Base-by-base conservation (phyloP, 805 yeast genomes). In the Kazachstania kunashirensis region DNA sequence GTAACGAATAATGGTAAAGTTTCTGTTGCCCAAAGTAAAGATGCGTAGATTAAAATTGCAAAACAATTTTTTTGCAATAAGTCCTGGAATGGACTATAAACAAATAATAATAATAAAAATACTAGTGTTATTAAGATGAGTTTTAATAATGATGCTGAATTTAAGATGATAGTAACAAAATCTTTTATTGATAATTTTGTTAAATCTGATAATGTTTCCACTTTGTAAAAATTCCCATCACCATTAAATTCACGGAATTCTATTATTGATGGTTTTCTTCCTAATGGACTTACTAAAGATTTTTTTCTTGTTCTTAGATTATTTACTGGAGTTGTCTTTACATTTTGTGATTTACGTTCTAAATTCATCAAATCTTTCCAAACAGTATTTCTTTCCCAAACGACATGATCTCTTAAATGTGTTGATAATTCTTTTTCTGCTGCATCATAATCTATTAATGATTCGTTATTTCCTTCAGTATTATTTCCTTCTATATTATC, bases 381-480 rank as follows among this genome's bases (percentile, higher is more conserved):
- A 20, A 89, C 96, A 0, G 96, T 89, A 57, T 86, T 86, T 58
- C 98, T 73, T 62, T 89, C 97, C 94, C 96, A 89, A 14, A 88
- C 95, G 24, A 89, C 83, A 57, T 89, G 94, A 50, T 89, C 98
- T 45, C 96, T 70, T 45, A 89, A 62, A 62, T 75, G 71, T 41
- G 73, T 52, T 37, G 69, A 61, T 29, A 77, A 59, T 58, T 68
- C 75, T 28, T 54, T 50, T 36, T 63, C 64, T 0, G 88, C 82
- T 30, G 34, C 40, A 19, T 39, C 35, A 24, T 28, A 39, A 16
- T 38, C 42, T 3, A 25, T 19, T 6, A 21, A 12, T n/a, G 29
- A 24, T 8, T 32, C 35, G 6, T 16, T 21, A 12, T 25, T 16
- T 20, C 12, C 8, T 19, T 24, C 20, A 9, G 15, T 32, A 14